Conservation (phyloP, 2,329 filamentous ascomycete genomes). For the Bipolaris cookei region DNA sequence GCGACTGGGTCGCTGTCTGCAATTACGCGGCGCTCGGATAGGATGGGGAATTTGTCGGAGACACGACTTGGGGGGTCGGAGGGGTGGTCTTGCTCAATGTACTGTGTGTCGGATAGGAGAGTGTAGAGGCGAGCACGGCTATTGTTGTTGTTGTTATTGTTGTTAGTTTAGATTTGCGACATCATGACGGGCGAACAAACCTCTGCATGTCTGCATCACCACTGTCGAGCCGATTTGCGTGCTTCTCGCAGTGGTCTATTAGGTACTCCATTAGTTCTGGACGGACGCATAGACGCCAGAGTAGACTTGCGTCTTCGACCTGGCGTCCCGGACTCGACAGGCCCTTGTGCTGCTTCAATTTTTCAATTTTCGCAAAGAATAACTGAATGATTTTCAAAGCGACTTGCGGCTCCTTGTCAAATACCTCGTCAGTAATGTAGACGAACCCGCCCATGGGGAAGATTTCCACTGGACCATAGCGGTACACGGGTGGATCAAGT, state of each 20-base stretch:
- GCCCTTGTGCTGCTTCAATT: conserved; percentile 22
- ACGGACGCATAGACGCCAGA: conserved; percentile 43
- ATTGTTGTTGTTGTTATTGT: conserved; percentile 1
- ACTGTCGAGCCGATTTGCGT: conserved; percentile 25
- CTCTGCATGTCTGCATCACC: conserved; percentile 25
- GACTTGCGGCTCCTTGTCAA: conserved; percentile 47
- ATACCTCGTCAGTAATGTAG: conserved; percentile 54
- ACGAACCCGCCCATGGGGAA: conserved; percentile 51
- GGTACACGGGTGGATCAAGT: conserved; percentile 18
- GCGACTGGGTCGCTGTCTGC: conserved; percentile 26
- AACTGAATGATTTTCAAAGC: conserved; percentile 47
- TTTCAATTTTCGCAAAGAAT: conserved; percentile 41
- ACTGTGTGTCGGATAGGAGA: conserved; percentile 27
- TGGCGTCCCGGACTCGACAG: conserved; percentile 23
- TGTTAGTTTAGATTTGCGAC: conserved; percentile 1
- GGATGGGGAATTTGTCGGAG: conserved; percentile 38
- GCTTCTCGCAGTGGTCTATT: conserved; percentile 26
- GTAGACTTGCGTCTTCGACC: conserved; percentile 30
- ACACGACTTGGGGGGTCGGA: conserved; percentile 11
- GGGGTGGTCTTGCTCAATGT: conserved; percentile 37
- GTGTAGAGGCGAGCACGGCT: conserved; percentile 37
- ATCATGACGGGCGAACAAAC: conserved; percentile 9
- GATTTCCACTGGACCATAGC: conserved; percentile 37
- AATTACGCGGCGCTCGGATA: conserved; percentile 33
- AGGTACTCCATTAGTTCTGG: conserved; percentile 42